Base-by-base conservation (phyloP, 1,284 basidiomycete genomes). In the Porogramme epimiltina region DNA sequence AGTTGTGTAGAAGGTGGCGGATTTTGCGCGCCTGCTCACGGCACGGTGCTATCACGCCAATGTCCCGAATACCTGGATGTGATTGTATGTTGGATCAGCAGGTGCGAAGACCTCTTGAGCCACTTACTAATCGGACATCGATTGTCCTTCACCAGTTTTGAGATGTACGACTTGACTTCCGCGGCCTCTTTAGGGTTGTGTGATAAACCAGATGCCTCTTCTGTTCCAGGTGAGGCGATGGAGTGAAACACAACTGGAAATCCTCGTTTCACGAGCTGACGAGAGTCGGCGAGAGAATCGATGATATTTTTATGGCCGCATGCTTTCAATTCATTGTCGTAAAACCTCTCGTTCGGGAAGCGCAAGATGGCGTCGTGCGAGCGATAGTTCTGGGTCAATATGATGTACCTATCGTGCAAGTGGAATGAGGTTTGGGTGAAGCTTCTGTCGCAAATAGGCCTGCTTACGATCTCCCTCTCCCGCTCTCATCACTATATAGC, bases 321-420 rank as follows among this genome's bases (percentile, higher is more conserved):
- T 3, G 71, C 60, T 42, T 77, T 65, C 4, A 85, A 72, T 41
- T 80, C 79, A 34, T 70, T 70, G 8, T 67, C 65, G 60, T 86
- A 87, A 64, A 86, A 84, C 25, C 63, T 62, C 45, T 78, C 72
- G 55, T 84, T 85, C 0, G 84, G 79, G 67, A 79, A 85, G 25
- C 72, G 69, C 15, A 85, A 68, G 47, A 87, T 85, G 0, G 74
- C 70, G 1, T 63, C 56, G 60, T 86, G 84, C 3, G 81, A 85
- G 2, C 84, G 75, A 69, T 76, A 83, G 65, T 85, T 84, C 58
- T 80, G 75, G 26, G 72, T 68, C 5, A 85, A 69, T 62, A 79
- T 77, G 28, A 80, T 70, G 42, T 78, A 68, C 15, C 80, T 82
- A n/a, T n/a, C n/a, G n/a, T n/a, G n/a, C n/a, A 23, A 26, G 13